A percentile compares a stretch with the other conserved stretches of the same genome.
phyloP scores from a whole-genome alignment of 805 yeast species.

The Kodamaea fukazawae region DNA sequence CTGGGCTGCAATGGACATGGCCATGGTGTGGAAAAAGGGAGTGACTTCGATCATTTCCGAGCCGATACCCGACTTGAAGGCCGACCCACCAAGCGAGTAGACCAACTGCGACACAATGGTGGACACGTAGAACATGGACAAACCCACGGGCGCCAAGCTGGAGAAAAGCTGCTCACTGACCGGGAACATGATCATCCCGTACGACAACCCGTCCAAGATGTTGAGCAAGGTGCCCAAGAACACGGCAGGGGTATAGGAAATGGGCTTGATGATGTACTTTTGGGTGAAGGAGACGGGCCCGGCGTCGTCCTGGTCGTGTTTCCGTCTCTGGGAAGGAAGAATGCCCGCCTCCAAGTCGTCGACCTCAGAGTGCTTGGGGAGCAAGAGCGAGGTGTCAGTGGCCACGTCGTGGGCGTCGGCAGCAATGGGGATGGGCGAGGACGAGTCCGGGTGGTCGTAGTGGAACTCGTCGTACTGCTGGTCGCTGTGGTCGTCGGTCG shows the following conservation, averaged over 20 bases:
- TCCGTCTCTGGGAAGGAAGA: too few relatives aligned
- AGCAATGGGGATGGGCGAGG: constrained; percentile 11
- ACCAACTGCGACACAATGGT: constrained; percentile 87
- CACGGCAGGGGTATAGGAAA: constrained; percentile 69
- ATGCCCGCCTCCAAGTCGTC: constrained; percentile 13
- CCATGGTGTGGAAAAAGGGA: constrained; percentile 97
- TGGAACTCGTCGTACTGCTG: constrained; percentile 7
- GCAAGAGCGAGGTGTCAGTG: constrained; percentile 15
- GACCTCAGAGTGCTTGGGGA: constrained; percentile 9
- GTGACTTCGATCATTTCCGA: constrained; percentile 99
- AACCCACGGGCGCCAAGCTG: constrained; percentile 79
- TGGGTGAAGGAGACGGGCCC: constrained; percentile 6
- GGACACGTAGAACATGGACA: constrained; percentile 91
- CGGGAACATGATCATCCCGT: constrained; percentile 98
- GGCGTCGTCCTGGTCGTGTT: neutral
- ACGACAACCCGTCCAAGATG: constrained; percentile 88
- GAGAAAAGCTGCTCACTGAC: constrained; percentile 76
- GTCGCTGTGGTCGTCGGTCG: neutral
- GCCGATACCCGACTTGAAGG: constrained; percentile 88
- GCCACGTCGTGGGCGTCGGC: constrained; percentile 4
- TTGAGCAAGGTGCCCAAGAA: constrained; percentile 81
- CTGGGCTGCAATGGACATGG: constrained; percentile 58
- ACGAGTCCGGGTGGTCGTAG: constrained; percentile 3
- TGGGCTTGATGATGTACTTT: constrained; percentile 32
- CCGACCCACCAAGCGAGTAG: constrained; percentile 86